These are phyloP conservation scores for Alliaria petiolata DNA, from an alignment of 345 rosid genomes.

Conservation along the genomic window DNA sequence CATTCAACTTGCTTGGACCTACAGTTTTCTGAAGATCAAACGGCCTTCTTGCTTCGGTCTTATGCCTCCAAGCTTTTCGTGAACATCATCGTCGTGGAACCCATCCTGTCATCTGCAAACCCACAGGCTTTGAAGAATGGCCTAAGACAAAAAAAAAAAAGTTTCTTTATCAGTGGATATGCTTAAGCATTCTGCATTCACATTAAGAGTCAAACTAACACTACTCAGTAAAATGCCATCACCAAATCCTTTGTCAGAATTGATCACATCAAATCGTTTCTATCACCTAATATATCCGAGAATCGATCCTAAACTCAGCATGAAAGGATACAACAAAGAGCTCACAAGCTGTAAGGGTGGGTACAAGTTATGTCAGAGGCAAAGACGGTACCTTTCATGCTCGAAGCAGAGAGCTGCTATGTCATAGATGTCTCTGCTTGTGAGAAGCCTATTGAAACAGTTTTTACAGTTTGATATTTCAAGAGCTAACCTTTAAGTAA, in stretches of 20 bases:
- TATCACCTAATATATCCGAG: neutral
- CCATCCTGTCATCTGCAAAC: slow-evolving; percentile 74
- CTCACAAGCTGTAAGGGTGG: neutral
- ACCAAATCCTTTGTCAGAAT: neutral
- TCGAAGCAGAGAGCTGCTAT: slow-evolving; percentile 81
- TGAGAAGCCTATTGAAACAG: slow-evolving; percentile 51
- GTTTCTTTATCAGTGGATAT: neutral
- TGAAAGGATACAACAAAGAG: neutral
- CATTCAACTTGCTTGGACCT: slow-evolving; percentile 13
- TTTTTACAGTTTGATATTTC: neutral
- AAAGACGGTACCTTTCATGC: slow-evolving; percentile 52
- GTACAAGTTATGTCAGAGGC: neutral
- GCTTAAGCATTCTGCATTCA: neutral
- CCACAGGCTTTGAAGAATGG: slow-evolving; percentile 84
- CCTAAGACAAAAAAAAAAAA: slow-evolving; percentile 33
- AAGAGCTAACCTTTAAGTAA: neutral
- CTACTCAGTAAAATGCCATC: neutral
- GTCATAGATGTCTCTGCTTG: slow-evolving; percentile 69
- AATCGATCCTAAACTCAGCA: neutral
- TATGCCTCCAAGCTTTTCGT: slow-evolving; percentile 34
- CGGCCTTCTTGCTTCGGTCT: neutral
- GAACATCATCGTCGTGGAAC: slow-evolving; percentile 87
- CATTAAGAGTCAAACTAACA: neutral
- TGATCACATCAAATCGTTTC: neutral
- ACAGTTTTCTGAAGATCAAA: neutral